Conservation (phyloP, 1,284 basidiomycete genomes). For the Gomphus bonarii region DNA sequence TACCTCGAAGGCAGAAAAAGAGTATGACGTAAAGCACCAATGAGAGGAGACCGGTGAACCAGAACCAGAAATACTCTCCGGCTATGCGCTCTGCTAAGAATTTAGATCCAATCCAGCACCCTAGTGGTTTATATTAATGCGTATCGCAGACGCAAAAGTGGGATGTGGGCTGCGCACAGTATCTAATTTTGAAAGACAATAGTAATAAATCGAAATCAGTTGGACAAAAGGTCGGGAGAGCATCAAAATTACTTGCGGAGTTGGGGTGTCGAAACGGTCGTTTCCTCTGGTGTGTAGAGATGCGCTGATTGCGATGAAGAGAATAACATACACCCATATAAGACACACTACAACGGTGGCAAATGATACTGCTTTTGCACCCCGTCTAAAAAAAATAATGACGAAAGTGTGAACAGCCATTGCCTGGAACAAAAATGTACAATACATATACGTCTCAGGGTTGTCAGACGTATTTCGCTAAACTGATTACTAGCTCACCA, state of each 20-base stretch:
- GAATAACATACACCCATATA: constrained; percentile 14
- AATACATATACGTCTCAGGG: no score
- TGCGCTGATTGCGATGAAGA: constrained; percentile 11
- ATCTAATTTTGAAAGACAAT: neutral
- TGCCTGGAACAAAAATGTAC: neutral
- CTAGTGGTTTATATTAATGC: no score
- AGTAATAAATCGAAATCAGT: neutral
- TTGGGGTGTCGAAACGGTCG: constrained; percentile 11
- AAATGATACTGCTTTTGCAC: neutral
- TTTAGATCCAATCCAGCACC: constrained; percentile 12
- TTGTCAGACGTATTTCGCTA: no score
- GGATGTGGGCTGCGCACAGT: neutral
- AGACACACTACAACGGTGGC: constrained; percentile 9
- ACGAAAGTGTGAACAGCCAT: constrained; percentile 16
- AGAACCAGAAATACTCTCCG: constrained; percentile 13
- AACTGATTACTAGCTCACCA: neutral
- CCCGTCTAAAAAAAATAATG: constrained; percentile 13
- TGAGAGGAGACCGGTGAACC: constrained; percentile 8
- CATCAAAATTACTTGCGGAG: constrained; percentile 11
- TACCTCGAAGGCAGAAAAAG: neutral
- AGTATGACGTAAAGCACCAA: constrained; percentile 10
- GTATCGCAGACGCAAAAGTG: neutral
- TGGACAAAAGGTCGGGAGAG: no score
- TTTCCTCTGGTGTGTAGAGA: neutral
- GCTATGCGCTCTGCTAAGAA: neutral